Percentiles rank a stretch among this genome's conserved stretches.
Evolutionary conservation across 1,284 basidiomycete species (phyloP).

Genomic region (Trichosporon asahii): DNA sequence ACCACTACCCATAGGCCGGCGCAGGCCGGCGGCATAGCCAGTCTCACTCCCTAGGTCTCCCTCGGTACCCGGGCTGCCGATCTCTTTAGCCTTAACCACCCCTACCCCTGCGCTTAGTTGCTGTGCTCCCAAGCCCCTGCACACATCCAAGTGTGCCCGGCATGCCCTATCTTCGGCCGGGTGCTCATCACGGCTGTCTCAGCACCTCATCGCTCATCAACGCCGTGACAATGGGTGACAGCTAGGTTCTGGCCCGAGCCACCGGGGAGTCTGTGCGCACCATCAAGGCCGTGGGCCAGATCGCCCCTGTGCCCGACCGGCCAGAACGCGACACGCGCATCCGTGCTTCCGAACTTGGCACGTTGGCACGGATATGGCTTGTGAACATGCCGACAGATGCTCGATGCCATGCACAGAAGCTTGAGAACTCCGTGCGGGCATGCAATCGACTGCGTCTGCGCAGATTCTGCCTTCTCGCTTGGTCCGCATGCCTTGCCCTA

Average conservation of each 20-base stretch:
- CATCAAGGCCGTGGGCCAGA: neutral
- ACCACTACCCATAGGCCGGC: neutral
- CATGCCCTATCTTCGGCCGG: neutral
- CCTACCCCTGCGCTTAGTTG: neutral
- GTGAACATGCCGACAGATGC: neutral
- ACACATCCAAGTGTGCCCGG: neutral
- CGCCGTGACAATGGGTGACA: neutral
- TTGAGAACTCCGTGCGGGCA: neutral
- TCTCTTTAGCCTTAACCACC: neutral
- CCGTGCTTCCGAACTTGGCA: neutral
- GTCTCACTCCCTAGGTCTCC: neutral
- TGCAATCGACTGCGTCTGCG: neutral
- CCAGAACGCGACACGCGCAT: neutral
- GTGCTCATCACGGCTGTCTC: constrained; percentile 9
- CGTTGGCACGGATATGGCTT: neutral
- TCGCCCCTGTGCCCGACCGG: neutral
- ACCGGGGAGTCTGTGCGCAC: neutral
- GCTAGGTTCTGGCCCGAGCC: neutral
- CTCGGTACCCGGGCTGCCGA: neutral
- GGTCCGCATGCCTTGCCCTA: neutral
- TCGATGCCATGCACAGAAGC: neutral
- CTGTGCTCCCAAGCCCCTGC: neutral
- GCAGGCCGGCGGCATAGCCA: neutral
- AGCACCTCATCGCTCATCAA: neutral
- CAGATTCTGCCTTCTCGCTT: too few species aligned